A percentile compares a stretch with the other conserved stretches of the same genome.
phyloP scores from a whole-genome alignment of 805 yeast genomes.

The Candida silvatica region DNA sequence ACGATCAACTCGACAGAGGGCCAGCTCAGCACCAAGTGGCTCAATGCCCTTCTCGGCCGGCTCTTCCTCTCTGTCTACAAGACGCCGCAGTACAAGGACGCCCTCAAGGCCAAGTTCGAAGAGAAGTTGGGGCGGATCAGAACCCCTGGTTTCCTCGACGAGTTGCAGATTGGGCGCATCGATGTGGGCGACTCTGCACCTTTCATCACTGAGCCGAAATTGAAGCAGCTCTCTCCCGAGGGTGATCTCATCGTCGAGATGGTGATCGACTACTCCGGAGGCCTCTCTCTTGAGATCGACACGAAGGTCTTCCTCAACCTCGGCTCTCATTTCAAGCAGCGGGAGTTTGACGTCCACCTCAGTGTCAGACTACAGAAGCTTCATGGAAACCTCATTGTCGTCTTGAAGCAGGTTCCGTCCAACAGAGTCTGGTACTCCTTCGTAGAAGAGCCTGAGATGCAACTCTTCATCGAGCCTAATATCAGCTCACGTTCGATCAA shows the following conservation, averaged over 20 bases:
- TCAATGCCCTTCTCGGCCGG: conserved; percentile 82
- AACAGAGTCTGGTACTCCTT: conserved; percentile 88
- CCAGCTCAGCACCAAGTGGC: conserved; percentile 79
- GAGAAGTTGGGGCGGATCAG: conserved; percentile 72
- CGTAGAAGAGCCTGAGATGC: conserved; percentile 67
- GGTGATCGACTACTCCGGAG: conserved; percentile 65
- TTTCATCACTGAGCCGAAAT: conserved; percentile 59
- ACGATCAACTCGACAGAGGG: conserved; percentile 76
- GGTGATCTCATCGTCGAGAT: conserved; percentile 62
- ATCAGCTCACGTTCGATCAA: conserved; percentile 78
- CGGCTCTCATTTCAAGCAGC: conserved; percentile 64
- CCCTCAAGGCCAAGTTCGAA: conserved; percentile 49
- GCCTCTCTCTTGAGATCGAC: conserved; percentile 65
- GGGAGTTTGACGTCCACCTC: conserved; percentile 67
- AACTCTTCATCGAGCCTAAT: conserved; percentile 79
- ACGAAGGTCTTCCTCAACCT: conserved; percentile 72
- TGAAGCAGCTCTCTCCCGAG: conserved; percentile 66
- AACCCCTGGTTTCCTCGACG: conserved; percentile 82
- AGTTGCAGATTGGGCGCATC: conserved; percentile 63
- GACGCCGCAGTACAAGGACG: conserved; percentile 56
- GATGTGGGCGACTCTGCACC: conserved; percentile 80
- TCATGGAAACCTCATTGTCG: conserved; percentile 64
- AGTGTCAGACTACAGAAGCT: conserved; percentile 59
- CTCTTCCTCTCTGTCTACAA: conserved; percentile 68
- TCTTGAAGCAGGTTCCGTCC: conserved; percentile 85